Base-by-base conservation (phyloP, 352 stramenopile species). In the Phytophthora boehmeriae region DNA sequence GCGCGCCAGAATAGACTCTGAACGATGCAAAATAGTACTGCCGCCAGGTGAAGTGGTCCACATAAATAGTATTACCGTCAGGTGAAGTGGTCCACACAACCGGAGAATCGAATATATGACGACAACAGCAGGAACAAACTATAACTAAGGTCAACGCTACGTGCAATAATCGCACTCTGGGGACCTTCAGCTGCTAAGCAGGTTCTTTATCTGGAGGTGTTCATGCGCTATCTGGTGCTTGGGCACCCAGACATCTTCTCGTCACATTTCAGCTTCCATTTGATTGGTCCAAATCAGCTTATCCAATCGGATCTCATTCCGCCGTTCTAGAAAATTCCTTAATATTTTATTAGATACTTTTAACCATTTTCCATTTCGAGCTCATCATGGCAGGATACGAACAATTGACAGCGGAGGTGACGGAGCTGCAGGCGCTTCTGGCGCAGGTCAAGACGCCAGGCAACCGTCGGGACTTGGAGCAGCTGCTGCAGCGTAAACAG, bases 371-470 rank as follows among this genome's bases (percentile, higher is more conserved):
- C 43, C 3, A 34, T 54, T 65, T 27, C 38, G 28, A 71, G 25
- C 3, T 30, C 73, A 9, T 44, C 3, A 68, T 38, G 61, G 60
- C 49, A 63, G 43, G 17, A 23, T 62, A 64, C 44, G 36, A 44
- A 14, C 34, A 49, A 9, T 30, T 91, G 4, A 48, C 43, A 34
- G 71, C 73, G 22, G 87, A 95, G 54, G 73, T 94, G 25, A 48
- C 63, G 0, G 87, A 95, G 75, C 72, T 95, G 50, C 61, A 89
- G 73, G 52, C 71, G 61, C 66, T 95, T 19, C 66, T 95, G 39
- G 52, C 58, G 51, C 73, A 78, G 38, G 62, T 63, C 19, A 86
- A 87, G 65, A 83, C 75, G 16, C 41, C 41, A 9, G 85, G 85
- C 38, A 90, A 93, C 47, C 63, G 71, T 41, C 70, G 73, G 38